Conservation (phyloP, 192 early-diverging fungal genomes). For the Radiomyces spectabilis region DNA sequence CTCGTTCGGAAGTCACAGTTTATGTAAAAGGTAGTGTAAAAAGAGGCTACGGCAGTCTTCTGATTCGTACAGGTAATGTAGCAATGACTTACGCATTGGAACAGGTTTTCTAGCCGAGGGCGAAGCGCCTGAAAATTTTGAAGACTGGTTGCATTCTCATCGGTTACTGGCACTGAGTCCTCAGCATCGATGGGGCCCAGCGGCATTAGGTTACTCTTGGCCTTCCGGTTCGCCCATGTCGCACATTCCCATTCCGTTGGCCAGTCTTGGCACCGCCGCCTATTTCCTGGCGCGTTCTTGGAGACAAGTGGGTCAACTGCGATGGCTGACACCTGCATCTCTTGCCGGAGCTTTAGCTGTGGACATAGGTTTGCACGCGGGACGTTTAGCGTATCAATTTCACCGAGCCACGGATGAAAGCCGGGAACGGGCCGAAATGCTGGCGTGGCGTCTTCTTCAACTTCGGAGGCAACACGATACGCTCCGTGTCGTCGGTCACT, state of each 20-base stretch:
- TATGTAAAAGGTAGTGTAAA: slow-evolving; percentile 23
- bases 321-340: slow-evolving; percentile 16
- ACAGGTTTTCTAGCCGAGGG: slow-evolving; percentile 27
- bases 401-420: slow-evolving; percentile 13
- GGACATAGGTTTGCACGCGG: slow-evolving; percentile 19
- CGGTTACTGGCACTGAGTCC: slow-evolving; percentile 14
- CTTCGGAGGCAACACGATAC: slow-evolving; percentile 17
- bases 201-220: slow-evolving; percentile 29
- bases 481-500: slow-evolving; percentile 26
- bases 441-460: slow-evolving; percentile 16
- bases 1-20: slow-evolving; percentile 17
- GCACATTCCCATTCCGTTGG: slow-evolving; percentile 22
- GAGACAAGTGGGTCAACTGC: slow-evolving; percentile 5
- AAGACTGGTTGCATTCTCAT: slow-evolving; percentile 30
- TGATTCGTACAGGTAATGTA: not conserved
- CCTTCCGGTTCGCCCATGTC: slow-evolving; percentile 13
- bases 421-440: slow-evolving; percentile 20
- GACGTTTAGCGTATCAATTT: slow-evolving; percentile 21
- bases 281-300: slow-evolving; percentile 10
- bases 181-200: slow-evolving; percentile 14
- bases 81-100: not conserved
- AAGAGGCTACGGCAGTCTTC: not conserved
- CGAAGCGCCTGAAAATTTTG: slow-evolving; percentile 25
- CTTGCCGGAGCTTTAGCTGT: slow-evolving; percentile 16
- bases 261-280: slow-evolving; percentile 14